A percentile compares a stretch with the other conserved stretches of the same genome.
These are phyloP conservation scores for Marasmius tenuissimus DNA, from an alignment of 1,284 basidiomycete genomes.

Conservation along the genomic window DNA sequence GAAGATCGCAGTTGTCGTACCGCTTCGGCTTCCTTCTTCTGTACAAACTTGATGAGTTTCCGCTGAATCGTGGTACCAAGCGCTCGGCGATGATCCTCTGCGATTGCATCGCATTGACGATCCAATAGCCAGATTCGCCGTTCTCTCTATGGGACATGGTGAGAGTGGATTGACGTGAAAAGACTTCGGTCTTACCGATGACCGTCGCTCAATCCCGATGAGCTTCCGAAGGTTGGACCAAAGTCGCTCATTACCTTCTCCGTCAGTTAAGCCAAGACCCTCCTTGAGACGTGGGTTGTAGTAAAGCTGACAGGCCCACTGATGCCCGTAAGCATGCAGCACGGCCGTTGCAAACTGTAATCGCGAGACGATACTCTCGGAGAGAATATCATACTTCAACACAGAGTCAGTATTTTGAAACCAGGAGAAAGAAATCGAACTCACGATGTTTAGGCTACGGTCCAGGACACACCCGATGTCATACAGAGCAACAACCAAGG, in stretches of 20 bases:
- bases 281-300: conserved; percentile 15
- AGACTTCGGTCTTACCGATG: conserved; percentile 12
- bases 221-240: conserved; percentile 12
- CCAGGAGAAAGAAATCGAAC: background rate
- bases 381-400: background rate
- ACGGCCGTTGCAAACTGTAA: background rate
- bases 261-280: conserved; percentile 17
- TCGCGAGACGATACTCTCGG: background rate
- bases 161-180: no score
- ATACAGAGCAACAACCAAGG: background rate
- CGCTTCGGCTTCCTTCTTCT: background rate
- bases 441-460: background rate
- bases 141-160: conserved; percentile 5
- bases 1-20: conserved; percentile 15
- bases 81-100: conserved; percentile 21
- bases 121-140: conserved; percentile 17
- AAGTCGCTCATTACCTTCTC: conserved; percentile 19
- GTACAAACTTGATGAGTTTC: conserved; percentile 13
- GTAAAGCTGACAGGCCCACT: conserved; percentile 17
- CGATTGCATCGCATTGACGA: conserved; percentile 8
- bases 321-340: no score
- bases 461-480: background rate
- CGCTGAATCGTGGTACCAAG: conserved; percentile 27
- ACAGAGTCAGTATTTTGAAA: background rate
- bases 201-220: conserved; percentile 17